A percentile compares a stretch with the other conserved stretches of the same genome.
phyloP scores from a whole-genome alignment of 108 stramenopile species.

The Ochromonas danica region DNA sequence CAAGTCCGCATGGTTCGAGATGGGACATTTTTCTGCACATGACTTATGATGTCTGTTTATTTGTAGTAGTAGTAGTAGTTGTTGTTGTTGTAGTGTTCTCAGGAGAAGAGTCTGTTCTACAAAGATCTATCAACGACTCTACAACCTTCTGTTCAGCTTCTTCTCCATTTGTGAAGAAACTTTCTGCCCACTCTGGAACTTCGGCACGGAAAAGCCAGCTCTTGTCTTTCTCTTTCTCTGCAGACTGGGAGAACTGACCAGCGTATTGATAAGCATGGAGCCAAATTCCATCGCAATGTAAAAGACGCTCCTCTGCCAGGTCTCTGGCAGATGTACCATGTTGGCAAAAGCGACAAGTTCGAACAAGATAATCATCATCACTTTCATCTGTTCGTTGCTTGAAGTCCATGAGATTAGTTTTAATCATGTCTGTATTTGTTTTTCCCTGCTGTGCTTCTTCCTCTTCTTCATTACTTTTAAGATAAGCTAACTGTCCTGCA shows the following conservation, averaged over 20 bases:
- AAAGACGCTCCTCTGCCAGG: neutral
- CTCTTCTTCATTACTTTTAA: neutral
- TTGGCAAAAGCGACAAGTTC: neutral
- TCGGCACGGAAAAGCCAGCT: neutral
- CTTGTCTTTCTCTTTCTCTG: neutral
- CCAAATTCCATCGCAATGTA: constrained; percentile 36
- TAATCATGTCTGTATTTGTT: no score
- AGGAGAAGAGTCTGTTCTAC: no score
- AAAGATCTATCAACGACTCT: no score
- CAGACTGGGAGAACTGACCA: neutral
- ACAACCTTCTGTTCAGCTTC: no score
- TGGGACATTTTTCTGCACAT: no score
- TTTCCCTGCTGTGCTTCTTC: no score
- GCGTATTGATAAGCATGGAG: constrained; percentile 24
- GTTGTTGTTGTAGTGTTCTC: no score
- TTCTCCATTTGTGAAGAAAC: no score
- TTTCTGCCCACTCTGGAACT: neutral
- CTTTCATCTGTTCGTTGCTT: neutral
- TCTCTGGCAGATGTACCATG: neutral
- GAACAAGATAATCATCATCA: neutral
- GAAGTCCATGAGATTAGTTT: no score
- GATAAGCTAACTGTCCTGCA: neutral
- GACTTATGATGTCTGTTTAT: no score
- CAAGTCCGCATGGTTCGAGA: no score
- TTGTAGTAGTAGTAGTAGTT: no score